These are phyloP conservation scores for Trichosporon asahii DNA, from an alignment of 1,284 basidiomycete species.

Conservation along the genomic window DNA sequence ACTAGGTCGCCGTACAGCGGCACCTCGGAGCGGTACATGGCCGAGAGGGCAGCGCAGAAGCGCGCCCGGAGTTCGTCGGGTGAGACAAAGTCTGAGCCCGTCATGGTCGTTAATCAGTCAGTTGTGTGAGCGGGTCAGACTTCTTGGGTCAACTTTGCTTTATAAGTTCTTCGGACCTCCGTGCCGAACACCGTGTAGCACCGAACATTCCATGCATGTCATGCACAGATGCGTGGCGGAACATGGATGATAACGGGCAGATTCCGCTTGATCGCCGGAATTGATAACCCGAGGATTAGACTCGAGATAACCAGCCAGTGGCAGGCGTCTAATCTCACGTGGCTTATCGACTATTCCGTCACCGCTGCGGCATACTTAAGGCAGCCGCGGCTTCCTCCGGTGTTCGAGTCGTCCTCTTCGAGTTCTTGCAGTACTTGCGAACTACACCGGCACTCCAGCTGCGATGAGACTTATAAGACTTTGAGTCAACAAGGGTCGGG, in stretches of 20 bases:
- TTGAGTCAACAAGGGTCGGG: too few species aligned
- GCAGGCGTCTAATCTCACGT: neutral
- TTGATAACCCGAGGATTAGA: slow-evolving; percentile 3
- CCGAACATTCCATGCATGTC: neutral
- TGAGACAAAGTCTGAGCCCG: slow-evolving; percentile 13
- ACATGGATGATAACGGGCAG: neutral
- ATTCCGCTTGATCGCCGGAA: slow-evolving; percentile 2
- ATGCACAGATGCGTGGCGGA: neutral
- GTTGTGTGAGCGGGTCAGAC: neutral
- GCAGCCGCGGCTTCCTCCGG: neutral
- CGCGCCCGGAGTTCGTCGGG: slow-evolving; percentile 44
- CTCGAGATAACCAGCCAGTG: too few species aligned
- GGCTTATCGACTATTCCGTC: neutral
- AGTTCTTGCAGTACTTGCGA: too few species aligned
- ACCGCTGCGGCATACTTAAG: neutral
- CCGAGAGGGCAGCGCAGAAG: slow-evolving; percentile 47
- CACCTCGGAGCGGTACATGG: slow-evolving; percentile 52
- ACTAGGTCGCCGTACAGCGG: slow-evolving; percentile 53
- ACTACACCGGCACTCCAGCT: too few species aligned
- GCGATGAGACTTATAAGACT: too few species aligned
- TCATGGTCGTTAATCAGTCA: neutral
- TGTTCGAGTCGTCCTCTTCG: neutral
- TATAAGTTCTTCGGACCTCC: neutral
- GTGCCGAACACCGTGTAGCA: too few species aligned
- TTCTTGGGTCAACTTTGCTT: neutral